Base-by-base conservation (phyloP, 1,284 basidiomycete genomes). In the Malassezia dermatis region DNA sequence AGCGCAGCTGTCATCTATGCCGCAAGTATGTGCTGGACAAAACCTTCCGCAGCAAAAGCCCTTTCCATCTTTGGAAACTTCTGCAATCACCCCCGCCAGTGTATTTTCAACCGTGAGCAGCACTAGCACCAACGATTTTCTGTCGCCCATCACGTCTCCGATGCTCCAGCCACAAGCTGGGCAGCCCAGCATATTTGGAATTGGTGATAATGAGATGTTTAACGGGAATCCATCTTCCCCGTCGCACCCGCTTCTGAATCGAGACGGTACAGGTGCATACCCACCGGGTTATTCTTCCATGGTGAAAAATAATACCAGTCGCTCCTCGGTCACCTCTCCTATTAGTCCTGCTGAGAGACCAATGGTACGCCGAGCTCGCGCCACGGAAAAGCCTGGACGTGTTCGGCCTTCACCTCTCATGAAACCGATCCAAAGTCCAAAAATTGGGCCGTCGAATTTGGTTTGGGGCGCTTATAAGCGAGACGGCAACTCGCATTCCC, bases 101-200 rank as follows among this genome's bases (percentile, higher is more conserved):
- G 71, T 71, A 26, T 74, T 74, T 27, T 69, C 75, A 27, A 75
- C 67, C 28, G 60, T 64, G 30, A 71, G 67, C 53, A 62, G 64
- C 21, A 60, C 69, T 12, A 71, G 75, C 48, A 70, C 75, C 23
- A 75, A 69, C 50, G 79, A 79, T 31, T 78, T 80, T 66, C 80
- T 82, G 65, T 80, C 81, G 3, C 81, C 81, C 1, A 68, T 82
- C 35, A 80, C 80, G 1, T 81, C 80, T 6, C 81, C 81, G 0
- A 81, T 81, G 0, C 75, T 82, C 5, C 77, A 77, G 35, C 79
- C 80, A 1, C 65, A 73, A 12, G 56, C 64, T 26, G 61, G 58
- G 21, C 64, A 60, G 32, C 53, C 75, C n/a, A 21, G 28, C 26
- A 44, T 49, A 15, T 49, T 37, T 28, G 24, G 31, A 6, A 24